phyloP scores from a whole-genome alignment of 192 early-diverging fungal species.

The Backusella mclennaniae region DNA sequence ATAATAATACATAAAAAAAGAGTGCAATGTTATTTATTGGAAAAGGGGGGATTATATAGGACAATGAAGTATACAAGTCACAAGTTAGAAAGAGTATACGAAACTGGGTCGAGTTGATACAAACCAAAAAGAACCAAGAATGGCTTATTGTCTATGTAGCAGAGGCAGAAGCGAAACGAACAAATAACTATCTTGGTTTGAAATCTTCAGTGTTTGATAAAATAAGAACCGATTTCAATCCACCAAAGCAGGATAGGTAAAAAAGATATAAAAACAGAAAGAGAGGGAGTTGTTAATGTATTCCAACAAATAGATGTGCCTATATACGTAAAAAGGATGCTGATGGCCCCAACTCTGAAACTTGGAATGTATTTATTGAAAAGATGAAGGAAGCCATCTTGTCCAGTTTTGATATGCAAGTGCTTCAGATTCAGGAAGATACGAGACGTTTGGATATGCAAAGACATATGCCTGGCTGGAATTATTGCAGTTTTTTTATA shows the following conservation, averaged over 20 bases:
- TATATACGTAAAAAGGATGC: constrained; percentile 41
- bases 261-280: neutral
- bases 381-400: constrained; percentile 77
- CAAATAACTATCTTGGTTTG: constrained; percentile 57
- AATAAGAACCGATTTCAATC: constrained; percentile 84
- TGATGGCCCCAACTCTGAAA: constrained; percentile 46
- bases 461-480: constrained; percentile 96
- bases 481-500: constrained; percentile 97
- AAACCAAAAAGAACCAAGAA: constrained; percentile 80
- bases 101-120: constrained; percentile 75
- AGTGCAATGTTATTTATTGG: neutral
- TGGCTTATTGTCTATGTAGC: constrained; percentile 86
- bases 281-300: neutral
- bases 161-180: constrained; percentile 49
- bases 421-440: constrained; percentile 86
- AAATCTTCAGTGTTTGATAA: constrained; percentile 79
- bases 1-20: neutral
- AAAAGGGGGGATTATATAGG: constrained; percentile 40
- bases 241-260: constrained; percentile 61
- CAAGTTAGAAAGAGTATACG: constrained; percentile 65
- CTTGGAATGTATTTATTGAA: constrained; percentile 69
- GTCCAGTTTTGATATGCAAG: constrained; percentile 70
- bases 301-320: constrained; percentile 35
- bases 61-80: constrained; percentile 73
- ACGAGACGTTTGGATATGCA: constrained; percentile 87